Base-by-base conservation (phyloP, 306 rosid species). In the Fagus sylvatica region DNA sequence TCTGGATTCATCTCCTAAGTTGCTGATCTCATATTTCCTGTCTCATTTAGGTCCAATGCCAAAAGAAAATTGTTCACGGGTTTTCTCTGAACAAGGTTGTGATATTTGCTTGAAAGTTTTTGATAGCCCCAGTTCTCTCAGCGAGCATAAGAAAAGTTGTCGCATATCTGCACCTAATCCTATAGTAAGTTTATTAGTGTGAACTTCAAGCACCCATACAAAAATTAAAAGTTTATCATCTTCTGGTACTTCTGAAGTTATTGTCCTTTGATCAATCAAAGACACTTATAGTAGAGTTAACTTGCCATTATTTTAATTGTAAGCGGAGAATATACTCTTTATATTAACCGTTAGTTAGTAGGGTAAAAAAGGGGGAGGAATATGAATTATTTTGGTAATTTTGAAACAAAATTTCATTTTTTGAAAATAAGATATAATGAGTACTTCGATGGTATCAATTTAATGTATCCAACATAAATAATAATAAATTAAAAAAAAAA, bases 1-100 rank as follows among this genome's bases (percentile, higher is more conserved):
- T 56, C 19, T 17, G 22, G 43, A 43, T 28, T 30, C 33, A 48
- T 61, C 51, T 42, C 6, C 69, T 54, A 33, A 16, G 10, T 54
- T 78, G 22, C 69, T 69, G 32, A 1, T 36, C n/a, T 15, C 42
- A 5, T 56, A 3, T 37, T 30, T 82, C 11, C n/a, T 64, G 11
- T 30, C 28, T 79, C 56, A 55, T 81, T 74, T 80, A 91, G 98
- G 98, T 69, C 89, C 90, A 28, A 65, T 88, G 85, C 84, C 95
- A 4, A 91, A 79, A 74, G 88, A 78, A 79, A 9, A 6, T 76
- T 93, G 97, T 78, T 83, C 83, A 5, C 71, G 66, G 56, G 22
- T 80, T 64, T 93, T 91, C 87, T 56, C 89, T 41, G 72, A 76
- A 68, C 85, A 22, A 64, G 98, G 98, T 48, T 91, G 98, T 78